Conservation (phyloP, 2,329 filamentous ascomycete species). For the Talaromyces amestolkiae region DNA sequence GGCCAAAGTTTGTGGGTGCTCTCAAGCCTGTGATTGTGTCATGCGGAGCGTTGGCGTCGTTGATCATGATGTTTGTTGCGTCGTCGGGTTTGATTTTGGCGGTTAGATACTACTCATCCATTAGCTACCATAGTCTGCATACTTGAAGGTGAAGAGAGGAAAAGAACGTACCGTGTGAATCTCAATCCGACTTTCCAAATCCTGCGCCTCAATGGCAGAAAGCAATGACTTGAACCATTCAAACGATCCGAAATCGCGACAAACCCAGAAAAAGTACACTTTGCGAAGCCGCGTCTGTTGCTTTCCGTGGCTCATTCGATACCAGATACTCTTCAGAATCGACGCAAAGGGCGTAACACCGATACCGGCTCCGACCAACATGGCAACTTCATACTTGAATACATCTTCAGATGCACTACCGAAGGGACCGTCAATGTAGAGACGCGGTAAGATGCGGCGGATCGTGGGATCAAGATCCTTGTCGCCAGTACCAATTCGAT, state of each 20-base stretch:
- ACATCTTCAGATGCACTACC: slow-evolving; percentile 84
- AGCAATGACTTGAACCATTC: slow-evolving; percentile 87
- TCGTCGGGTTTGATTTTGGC: slow-evolving; percentile 84
- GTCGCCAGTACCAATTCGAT: slow-evolving; percentile 49
- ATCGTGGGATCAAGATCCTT: slow-evolving; percentile 66
- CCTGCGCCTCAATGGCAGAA: slow-evolving; percentile 80
- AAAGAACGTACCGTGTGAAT: slow-evolving; percentile 56
- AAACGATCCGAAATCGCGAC: slow-evolving; percentile 81
- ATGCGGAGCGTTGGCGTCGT: slow-evolving; percentile 78
- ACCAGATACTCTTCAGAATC: slow-evolving; percentile 80
- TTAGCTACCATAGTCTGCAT: too few species aligned
- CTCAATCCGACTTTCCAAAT: slow-evolving; percentile 79
- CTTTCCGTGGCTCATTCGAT: slow-evolving; percentile 83
- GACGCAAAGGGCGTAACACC: slow-evolving; percentile 54
- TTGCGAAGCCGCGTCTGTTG: slow-evolving; percentile 74
- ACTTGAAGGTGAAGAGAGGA: not conserved
- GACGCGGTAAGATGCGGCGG: slow-evolving; percentile 69
- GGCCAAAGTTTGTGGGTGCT: slow-evolving; percentile 76
- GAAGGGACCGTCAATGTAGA: slow-evolving; percentile 83
- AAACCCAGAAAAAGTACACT: slow-evolving; percentile 93
- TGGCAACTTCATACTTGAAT: slow-evolving; percentile 59
- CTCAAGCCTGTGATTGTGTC: slow-evolving; percentile 80
- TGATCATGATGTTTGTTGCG: slow-evolving; percentile 90
- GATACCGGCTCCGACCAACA: slow-evolving; percentile 52
- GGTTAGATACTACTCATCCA: slow-evolving; percentile 63